Evolutionary conservation across 177 flowering plant species (phyloP), one percentile per base, ranked within the genome.

Genomic region (Vitis hybrid): DNA sequence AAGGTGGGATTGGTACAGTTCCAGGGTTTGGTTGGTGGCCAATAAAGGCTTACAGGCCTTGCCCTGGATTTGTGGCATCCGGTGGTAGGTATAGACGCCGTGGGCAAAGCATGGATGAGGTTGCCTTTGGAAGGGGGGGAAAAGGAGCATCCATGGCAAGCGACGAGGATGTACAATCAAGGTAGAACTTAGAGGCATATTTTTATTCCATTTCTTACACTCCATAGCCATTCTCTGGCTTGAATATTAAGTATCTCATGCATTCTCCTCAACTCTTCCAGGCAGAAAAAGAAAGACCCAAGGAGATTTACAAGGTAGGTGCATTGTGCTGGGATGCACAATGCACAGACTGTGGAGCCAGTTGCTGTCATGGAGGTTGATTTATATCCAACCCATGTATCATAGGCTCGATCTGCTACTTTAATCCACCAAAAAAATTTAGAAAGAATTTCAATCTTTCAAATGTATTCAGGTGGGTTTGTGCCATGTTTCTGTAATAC

Each of bases 11-110:
- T 57, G 98, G 92, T 52, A 90, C 94, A 6, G 81, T 95, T 18
- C 98, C 98, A 32, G 98, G 99, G 17, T 91, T 95, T 78, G 98
- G 98, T 50, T 95, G 99, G 99, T 93, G 99, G 99, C 99, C 99
- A 0, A 95, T 95, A 69, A 95, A 95, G 81, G 99, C 98, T 64
- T 95, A 82, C 72, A 80, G 98, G 83, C 98, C 99, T 61, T 93
- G 98, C 66, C 96, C 99, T 45, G 94, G 84, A 19, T 90, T 89
- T 78, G 72, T 95, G 58, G 97, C 89, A 10, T 82, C 94, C 56
- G 99, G 99, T 78, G 99, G 99, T 14, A 74, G 95, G 79, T 95
- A 95, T 67, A 76, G 81, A 74, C 81, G 99, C 40, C 85, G 62
- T 2, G 99, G 99, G 18, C 98, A 95, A 74, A 93, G 85, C 89